Evolutionary conservation across 1,284 basidiomycete genomes (phyloP).

Genomic region (Ganoderma sp.): DNA sequence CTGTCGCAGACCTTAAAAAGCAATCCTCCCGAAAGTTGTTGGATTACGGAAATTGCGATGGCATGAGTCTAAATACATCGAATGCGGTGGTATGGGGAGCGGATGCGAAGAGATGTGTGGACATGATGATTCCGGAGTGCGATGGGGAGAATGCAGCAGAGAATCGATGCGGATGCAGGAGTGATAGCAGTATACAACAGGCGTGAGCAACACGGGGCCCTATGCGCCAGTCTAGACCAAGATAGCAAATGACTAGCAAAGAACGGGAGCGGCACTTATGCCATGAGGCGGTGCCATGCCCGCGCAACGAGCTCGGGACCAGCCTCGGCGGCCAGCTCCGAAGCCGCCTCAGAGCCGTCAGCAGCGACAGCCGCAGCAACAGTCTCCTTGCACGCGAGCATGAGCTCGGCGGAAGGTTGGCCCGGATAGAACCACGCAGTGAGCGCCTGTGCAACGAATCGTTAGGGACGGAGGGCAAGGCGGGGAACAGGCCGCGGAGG

Average conservation of each 20-base stretch:
- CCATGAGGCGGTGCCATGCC: neutral
- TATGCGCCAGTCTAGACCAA: neutral
- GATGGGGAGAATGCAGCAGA: neutral
- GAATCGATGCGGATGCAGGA: neutral
- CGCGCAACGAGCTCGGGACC: neutral
- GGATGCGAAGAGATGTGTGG: neutral
- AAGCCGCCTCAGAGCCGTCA: constrained; percentile 21
- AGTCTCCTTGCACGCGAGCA: constrained; percentile 39
- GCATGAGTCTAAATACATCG: neutral
- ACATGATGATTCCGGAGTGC: neutral
- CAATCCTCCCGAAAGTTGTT: neutral
- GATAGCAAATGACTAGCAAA: neutral
- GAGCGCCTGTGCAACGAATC: constrained; percentile 44
- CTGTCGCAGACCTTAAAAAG: neutral
- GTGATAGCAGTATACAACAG: constrained; percentile 4
- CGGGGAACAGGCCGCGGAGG: too few species aligned
- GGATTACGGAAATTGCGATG: neutral
- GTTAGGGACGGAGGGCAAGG: neutral
- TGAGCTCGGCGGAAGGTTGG: constrained; percentile 46
- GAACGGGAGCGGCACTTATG: neutral
- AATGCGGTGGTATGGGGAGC: neutral
- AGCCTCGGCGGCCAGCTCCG: constrained; percentile 9
- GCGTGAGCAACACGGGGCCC: neutral
- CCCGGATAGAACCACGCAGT: constrained; percentile 65
- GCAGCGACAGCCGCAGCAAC: constrained; percentile 33